Base-by-base conservation (phyloP, 78 protist species). In the Tieghemostelium lacteum region DNA sequence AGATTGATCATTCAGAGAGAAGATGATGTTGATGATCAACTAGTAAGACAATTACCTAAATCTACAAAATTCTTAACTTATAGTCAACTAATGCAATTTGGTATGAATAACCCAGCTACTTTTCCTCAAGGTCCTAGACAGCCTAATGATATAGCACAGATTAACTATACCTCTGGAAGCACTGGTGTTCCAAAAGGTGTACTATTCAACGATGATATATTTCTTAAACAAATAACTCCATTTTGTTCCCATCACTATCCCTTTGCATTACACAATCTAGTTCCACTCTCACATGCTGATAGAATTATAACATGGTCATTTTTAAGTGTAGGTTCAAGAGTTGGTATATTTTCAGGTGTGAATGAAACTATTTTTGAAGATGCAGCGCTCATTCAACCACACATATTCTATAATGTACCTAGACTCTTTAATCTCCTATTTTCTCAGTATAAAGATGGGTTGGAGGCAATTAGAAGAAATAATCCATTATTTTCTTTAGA, bases 131-230 rank as follows among this genome's bases (percentile, higher is more conserved):
- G 36, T 29, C 8, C 26, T 29, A 6, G 3, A 6, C 6, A 2
- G 22, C 26, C 16, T 37, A 39, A 16, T 31, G 50, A 31, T 5
- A 3, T 65, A 3, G 37, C 37, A 10, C 17, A 16, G 7, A 10
- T 42, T 37, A 57, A 6, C 7, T 67, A 67, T 45, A 34, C 78
- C 6, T 22, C 37, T 54, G 78, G 78, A 31, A 54, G 65, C 16
- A 72, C 78, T 72, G 78, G 78, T 3, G 1, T 28, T 26, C 78
- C 78, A 26, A 72, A 72, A 55, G 78, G 78, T 20, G 63, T 72
- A 6, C 49, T 72, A 34, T 26, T 49, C 31, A 26, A n/a, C 16
- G 78, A 72, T 55, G 7, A 29, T 26, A 39, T 49, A 20, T 55
- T 34, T 55, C 49, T 54, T 36, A 69, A 69, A 6, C 8, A 39